A percentile compares a stretch with the other conserved stretches of the same genome.
These are phyloP conservation scores for Volvox africanus DNA, from an alignment of 139 green algal genomes.

Conservation along the genomic window DNA sequence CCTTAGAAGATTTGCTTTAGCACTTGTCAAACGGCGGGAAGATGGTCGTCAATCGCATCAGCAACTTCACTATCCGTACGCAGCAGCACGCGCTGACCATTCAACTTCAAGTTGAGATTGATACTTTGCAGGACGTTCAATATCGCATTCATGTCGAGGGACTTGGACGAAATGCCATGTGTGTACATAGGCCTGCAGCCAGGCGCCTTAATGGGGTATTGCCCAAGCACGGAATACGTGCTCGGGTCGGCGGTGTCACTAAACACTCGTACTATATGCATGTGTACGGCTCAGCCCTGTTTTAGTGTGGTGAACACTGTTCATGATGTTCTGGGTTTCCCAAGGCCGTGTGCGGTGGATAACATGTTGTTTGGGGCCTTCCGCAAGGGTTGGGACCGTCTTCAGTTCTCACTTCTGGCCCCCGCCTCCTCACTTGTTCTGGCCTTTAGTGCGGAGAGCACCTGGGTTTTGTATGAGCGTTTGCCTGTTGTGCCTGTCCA, in stretches of 20 bases:
- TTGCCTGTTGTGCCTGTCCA: not conserved
- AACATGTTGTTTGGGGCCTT: not conserved
- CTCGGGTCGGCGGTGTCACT: not conserved
- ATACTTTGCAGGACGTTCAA: not conserved
- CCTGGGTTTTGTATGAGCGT: not conserved
- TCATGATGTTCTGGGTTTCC: constrained; percentile 7
- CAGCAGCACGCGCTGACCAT: not conserved
- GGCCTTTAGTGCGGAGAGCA: not conserved
- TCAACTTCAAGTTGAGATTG: not conserved
- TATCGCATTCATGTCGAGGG: not conserved
- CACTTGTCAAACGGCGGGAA: not conserved
- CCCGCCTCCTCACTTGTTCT: not conserved
- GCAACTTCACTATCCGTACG: constrained; percentile 5
- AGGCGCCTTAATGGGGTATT: not conserved
- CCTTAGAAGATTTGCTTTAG: not conserved
- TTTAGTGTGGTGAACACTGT: constrained; percentile 30
- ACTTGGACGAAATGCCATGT: not conserved
- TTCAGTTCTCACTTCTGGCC: not conserved
- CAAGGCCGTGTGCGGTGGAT: not conserved
- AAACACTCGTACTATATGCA: not conserved
- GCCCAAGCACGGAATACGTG: not conserved
- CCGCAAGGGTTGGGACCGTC: constrained; percentile 9
- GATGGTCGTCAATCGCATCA: too few species aligned
- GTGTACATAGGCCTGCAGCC: not conserved
- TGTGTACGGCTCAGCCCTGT: constrained; percentile 14